Evolutionary conservation across 768 basidiomycete species (phyloP), one percentile per base, ranked within the genome.

Genomic region (Pleurotus eryngii): DNA sequence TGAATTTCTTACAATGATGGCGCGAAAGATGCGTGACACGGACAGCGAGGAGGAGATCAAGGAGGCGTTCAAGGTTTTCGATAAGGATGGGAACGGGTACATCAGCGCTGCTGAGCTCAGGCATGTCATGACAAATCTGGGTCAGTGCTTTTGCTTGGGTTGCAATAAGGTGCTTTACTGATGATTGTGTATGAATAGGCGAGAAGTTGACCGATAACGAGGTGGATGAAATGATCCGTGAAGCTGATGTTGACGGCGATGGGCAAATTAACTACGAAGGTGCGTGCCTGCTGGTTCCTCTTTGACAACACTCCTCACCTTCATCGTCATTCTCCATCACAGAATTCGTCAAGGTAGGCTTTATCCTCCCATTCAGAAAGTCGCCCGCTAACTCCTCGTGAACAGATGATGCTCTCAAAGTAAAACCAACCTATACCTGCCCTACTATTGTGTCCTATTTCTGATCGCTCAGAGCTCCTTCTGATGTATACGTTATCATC

Each of bases 41-140:
- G 94, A 95, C 69, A 83, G 83, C 64, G 93, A 97, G 73, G 94
- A 95, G 72, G 95, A 97, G 76, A 90, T 98, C 73, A 86, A 85
- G 70, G 92, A 95, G 78, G 96, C 96, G 22, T 98, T 98, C 84
- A 90, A 90, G 73, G 92, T 68, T n/a, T 69, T 69, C 46, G 68
- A 67, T 54, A 54, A 61, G 56, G 62, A 65, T 43, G 59, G 61
- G 2, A 65, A 63, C 30, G 65, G 65, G 4, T 58, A 51, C 46
- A 68, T 69, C 50, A 67, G 65, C 49, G 63, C 64, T n/a, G 61
- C 60, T 15, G 68, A 69, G 48, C 45, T 69, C 59, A 63, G 65
- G 58, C 63, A 65, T 35, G 68, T 62, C 6, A 69, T 69, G 68
- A 65, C 67, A 43, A 67, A 63, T 43, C 53, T 69, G 14, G 68